These are phyloP conservation scores for Isabelozyma gotoi DNA, from an alignment of 805 yeast species.

Conservation along the genomic window DNA sequence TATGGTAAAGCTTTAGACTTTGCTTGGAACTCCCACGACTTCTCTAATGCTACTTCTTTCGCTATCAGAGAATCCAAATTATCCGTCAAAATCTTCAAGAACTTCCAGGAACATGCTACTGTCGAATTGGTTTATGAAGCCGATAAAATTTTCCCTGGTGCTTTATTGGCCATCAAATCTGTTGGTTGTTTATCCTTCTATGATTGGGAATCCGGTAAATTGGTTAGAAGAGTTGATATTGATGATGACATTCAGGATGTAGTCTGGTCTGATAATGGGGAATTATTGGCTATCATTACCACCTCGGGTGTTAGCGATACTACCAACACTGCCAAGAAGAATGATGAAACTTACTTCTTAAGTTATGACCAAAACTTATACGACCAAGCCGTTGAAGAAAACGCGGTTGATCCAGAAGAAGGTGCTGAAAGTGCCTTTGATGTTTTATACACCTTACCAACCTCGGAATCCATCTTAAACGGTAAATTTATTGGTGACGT, in stretches of 20 bases:
- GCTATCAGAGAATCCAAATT: slow-evolving; percentile 76
- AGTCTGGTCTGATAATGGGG: slow-evolving; percentile 93
- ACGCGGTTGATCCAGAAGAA: slow-evolving; percentile 69
- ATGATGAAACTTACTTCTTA: slow-evolving; percentile 74
- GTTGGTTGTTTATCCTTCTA: slow-evolving; percentile 84
- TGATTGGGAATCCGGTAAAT: slow-evolving; percentile 87
- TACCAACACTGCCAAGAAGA: slow-evolving; percentile 16
- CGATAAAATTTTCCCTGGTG: slow-evolving; percentile 83
- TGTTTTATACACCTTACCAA: slow-evolving; percentile 72
- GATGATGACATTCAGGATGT: slow-evolving; percentile 71
- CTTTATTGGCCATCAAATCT: slow-evolving; percentile 81
- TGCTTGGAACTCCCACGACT: slow-evolving; percentile 87
- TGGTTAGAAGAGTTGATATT: slow-evolving; percentile 88
- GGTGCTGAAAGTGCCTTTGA: slow-evolving; percentile 88
- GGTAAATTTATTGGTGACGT: slow-evolving; percentile 99
- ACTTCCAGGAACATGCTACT: slow-evolving; percentile 75
- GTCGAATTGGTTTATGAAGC: slow-evolving; percentile 70
- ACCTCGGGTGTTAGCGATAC: slow-evolving; percentile 22
- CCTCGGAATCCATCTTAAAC: slow-evolving; percentile 70
- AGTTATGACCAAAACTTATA: slow-evolving; percentile 69
- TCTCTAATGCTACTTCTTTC: slow-evolving; percentile 62
- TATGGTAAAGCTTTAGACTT: slow-evolving; percentile 90
- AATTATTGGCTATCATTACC: slow-evolving; percentile 70
- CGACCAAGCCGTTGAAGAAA: slow-evolving; percentile 58
- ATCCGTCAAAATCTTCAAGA: slow-evolving; percentile 69